Base-by-base conservation (phyloP, 2,329 filamentous ascomycete species). In the Lasiodiplodia citricola region DNA sequence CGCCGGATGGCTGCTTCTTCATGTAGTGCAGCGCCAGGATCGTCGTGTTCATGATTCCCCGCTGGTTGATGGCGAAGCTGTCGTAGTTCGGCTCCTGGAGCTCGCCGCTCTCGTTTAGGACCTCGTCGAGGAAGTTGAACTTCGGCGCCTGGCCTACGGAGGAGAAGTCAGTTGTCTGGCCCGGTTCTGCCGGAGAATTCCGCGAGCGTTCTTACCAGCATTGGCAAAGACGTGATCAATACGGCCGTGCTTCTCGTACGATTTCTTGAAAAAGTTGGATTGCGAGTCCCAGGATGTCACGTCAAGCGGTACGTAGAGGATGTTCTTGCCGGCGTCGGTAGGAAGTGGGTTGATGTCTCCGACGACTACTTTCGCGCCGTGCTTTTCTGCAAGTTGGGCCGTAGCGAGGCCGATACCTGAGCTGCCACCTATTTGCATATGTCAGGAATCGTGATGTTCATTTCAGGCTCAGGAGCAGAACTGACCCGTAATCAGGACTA, bases 361-460 rank as follows among this genome's bases (percentile, higher is more conserved):
- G 21, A 83, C 84, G 68, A 88, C 81, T n/a, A 90, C 87, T 21
- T 80, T 82, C 25, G 87, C 87, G 25, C 87, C 87, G 0, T 84
- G 75, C 0, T 82, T 78, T 10, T 89, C 79, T 18, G 89, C 82
- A 2, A 86, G 78, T 11, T 83, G 75, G 7, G 84, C 81, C 1
- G 88, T 88, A 66, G 85, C 85, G 16, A 88, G 82, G 37, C 88
- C 87, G 66, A 90, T 90, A 21, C 88, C 88, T 2, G 87, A 88
- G 0, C 85, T 86, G 67, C 86, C 86, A 62, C 87, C 87, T 84
- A 25, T 25, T 38, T 13, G 5, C 41, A 41, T 37, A 16, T 21
- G 6, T 10, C 25, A 35, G 28, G 14, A 38, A 6, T 35, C 7
- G 1, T 23, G 16, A 21, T 18, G 13, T 14, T 11, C 5, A 13